Base-by-base conservation (phyloP, 2,329 filamentous ascomycete species). In the Cyanodermella asteris region DNA sequence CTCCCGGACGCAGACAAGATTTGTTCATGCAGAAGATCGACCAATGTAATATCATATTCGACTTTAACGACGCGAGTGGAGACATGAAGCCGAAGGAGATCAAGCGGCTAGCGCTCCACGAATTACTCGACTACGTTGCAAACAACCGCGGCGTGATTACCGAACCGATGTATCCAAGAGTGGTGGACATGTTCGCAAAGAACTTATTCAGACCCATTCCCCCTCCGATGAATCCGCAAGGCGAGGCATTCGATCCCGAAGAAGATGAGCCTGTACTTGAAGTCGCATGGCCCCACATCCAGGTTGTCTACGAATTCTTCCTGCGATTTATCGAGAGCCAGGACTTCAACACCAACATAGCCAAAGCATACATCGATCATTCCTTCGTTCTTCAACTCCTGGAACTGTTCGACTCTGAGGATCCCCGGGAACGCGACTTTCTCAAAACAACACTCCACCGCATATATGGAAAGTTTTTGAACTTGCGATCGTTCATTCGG, bases 41-140 rank as follows among this genome's bases (percentile, higher is more conserved):
- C 42, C 87, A 97, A 49, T 97, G 87, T 59, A 97, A 97, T 46
- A 90, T 97, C 56, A 97, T 97, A 42, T 97, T 97, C 46, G 87
- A 97, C 55, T 97, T 97, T 56, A 97, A 94, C 47, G 87, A 97
- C 50, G 80, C 84, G 24, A 91, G 78, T 36, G 82, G 74, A 37
- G 87, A 97, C 46, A 94, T 97, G 82, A 97, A 97, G 51, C 91
- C 84, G 23, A 97, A 97, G 57, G 87, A 97, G 53, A 94, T 97
- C 61, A 97, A 97, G 60, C 69, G 87, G 42, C 58, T 97, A 37
- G 87, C 87, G 20, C 62, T 97, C 22, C 87, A 97, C 46, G 87
- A 97, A 49, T 61, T 97, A 33, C 64, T 97, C 35, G 87, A 97
- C 49, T 97, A 97, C 45, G 87, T 97, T 29, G 84, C 87, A 40